Base-by-base conservation (phyloP, 495 filamentous ascomycete species). In the Evansstolkia leycettana region DNA sequence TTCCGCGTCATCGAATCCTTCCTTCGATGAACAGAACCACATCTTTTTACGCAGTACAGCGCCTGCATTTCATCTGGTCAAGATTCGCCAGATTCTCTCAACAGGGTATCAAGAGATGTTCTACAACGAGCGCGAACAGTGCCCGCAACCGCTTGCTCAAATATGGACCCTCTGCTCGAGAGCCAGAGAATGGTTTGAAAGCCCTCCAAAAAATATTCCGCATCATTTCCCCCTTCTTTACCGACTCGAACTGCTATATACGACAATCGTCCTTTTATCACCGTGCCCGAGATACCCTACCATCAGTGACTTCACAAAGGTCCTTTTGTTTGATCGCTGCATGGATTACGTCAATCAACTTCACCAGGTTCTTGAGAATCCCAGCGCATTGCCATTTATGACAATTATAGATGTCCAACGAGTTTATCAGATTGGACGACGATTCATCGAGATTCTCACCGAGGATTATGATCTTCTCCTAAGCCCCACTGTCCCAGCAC, bases 101-200 rank as follows among this genome's bases (percentile, higher is more conserved):
- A 58, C 60, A 14, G 89, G 80, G 63, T 96, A 94, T 43, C 82
- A 87, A 43, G 69, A 74, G 15, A 72, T 92, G 24, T 84, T 86
- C 47, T 80, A 86, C 43, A 78, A 73, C 16, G 72, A 76, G 15
- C 69, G 70, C 6, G 62, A 71, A n/a, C 70, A 67, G 10, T 64
- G 78, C n/a, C 64, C 73, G 17, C 66, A 82, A 25, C 50, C 78
- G 0, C 50, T 69, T 12, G 57, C 62, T 0, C 76, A 75, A 42
- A 73, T 75, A 25, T 79, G 75, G 69, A 64, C 66, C 36, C 69
- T 78, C 44, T 80, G 72, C 40, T 63, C 68, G 31, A 67, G 74
- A 31, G 75, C 83, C 48, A 69, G 71, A 9, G 60, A 75, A 38
- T 87, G 83, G 82, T 67, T 65, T 18, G 69, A 78, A 26, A 51